phyloP scores from a whole-genome alignment of 1,284 basidiomycete genomes.

The Ustilago lituana region DNA sequence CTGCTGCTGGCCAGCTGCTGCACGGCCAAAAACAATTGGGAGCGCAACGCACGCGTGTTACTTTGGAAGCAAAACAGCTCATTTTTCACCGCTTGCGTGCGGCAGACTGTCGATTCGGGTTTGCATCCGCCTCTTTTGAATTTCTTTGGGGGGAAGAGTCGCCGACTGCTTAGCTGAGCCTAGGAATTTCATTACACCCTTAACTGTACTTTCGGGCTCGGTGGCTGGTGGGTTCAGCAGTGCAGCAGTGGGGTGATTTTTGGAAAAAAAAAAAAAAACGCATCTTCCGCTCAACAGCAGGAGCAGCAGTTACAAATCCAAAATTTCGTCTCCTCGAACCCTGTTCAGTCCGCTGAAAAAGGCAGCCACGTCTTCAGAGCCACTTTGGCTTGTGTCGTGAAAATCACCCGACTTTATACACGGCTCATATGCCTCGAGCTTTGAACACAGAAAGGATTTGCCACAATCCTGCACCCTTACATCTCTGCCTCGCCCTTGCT shows the following conservation, averaged over 20 bases:
- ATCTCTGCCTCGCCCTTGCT: no score
- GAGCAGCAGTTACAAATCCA: no score
- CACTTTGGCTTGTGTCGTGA: not conserved
- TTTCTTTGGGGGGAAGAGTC: slow-evolving; percentile 7
- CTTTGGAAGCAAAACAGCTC: slow-evolving; percentile 21
- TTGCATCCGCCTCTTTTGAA: not conserved
- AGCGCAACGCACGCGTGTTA: no score
- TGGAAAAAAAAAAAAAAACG: no score
- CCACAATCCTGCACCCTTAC: not conserved
- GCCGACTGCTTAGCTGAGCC: slow-evolving; percentile 22
- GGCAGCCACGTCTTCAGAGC: not conserved
- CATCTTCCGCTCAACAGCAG: no score
- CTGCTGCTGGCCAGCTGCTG: no score
- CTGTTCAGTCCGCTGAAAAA: no score
- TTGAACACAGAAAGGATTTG: not conserved
- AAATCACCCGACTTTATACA: slow-evolving; percentile 28
- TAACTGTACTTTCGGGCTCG: no score
- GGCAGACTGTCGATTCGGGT: not conserved
- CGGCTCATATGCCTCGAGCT: not conserved
- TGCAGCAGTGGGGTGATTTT: no score
- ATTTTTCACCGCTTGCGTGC: not conserved
- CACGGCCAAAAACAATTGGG: no score
- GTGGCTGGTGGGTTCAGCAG: not conserved
- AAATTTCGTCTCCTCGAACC: no score
- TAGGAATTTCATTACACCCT: no score